These are phyloP conservation scores for Yamadazyma phyllophila DNA, from an alignment of 805 yeast genomes.

Conservation along the genomic window DNA sequence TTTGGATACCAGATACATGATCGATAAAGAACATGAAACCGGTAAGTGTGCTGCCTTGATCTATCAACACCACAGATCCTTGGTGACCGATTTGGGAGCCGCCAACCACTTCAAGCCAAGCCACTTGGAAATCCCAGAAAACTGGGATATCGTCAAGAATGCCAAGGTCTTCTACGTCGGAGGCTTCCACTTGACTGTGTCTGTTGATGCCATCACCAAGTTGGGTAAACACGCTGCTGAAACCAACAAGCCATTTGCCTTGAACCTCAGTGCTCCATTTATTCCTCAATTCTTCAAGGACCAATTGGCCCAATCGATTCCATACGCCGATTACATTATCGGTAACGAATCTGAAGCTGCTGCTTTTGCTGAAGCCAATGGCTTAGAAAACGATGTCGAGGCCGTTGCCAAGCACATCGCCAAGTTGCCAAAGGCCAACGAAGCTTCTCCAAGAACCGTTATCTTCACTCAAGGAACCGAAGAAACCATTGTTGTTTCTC, in stretches of 20 bases:
- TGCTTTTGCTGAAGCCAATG: constrained; percentile 87
- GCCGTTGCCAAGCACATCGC: constrained; percentile 85
- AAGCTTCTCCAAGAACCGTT: constrained; percentile 72
- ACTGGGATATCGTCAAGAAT: constrained; percentile 81
- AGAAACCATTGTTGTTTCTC: constrained; percentile 76
- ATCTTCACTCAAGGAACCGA: constrained; percentile 94
- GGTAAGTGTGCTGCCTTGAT: constrained; percentile 98
- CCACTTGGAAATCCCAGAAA: constrained; percentile 84
- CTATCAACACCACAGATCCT: constrained; percentile 82
- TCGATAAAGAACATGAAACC: constrained; percentile 73
- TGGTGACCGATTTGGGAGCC: constrained; percentile 95
- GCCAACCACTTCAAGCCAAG: constrained; percentile 93
- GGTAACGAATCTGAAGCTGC: constrained; percentile 98
- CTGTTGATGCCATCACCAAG: constrained; percentile 87
- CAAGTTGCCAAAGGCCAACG: constrained; percentile 69
- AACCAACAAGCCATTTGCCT: constrained; percentile 68
- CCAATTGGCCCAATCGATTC: constrained; percentile 72
- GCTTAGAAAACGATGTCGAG: constrained; percentile 55
- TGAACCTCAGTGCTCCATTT: constrained; percentile 96
- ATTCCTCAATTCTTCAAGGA: constrained; percentile 94
- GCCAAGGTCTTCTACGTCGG: constrained; percentile 90
- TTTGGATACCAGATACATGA: constrained; percentile 79
- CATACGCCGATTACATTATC: constrained; percentile 86
- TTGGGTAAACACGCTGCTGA: constrained; percentile 92
- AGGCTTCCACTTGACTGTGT: constrained; percentile 98